Conservation (phyloP, 2,329 filamentous ascomycete genomes). For the Ramularia collo-cygni region DNA sequence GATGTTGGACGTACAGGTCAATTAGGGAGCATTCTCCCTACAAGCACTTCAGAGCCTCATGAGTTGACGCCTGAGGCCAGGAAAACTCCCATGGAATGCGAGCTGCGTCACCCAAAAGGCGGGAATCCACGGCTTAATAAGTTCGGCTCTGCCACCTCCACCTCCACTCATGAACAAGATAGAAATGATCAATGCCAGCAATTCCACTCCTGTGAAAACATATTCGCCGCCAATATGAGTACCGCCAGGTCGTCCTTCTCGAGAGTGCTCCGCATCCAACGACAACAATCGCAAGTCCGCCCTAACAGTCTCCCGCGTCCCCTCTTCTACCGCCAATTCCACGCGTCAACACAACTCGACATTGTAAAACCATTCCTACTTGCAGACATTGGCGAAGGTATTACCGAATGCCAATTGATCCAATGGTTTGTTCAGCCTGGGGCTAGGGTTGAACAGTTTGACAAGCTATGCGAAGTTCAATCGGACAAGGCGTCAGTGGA, state of each 20-base stretch:
- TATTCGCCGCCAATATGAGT: constrained; percentile 7
- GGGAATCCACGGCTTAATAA: no score
- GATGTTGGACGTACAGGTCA: no score
- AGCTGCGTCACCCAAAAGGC: no score
- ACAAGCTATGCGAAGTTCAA: constrained; percentile 94
- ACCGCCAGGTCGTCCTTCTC: constrained; percentile 4
- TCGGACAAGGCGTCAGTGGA: constrained; percentile 78
- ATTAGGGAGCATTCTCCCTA: no score
- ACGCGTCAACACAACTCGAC: constrained; percentile 21
- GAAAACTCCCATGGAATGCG: no score
- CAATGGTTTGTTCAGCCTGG: constrained; percentile 99
- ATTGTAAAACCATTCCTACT: constrained; percentile 73
- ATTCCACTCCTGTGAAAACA: no score
- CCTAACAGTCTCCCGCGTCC: constrained; percentile 11
- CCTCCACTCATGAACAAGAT: no score
- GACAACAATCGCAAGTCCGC: neutral
- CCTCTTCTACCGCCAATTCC: constrained; percentile 23
- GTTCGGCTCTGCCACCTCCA: no score
- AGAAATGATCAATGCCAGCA: no score
- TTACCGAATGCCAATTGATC: constrained; percentile 97
- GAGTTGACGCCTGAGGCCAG: no score
- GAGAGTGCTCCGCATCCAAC: constrained; percentile 9
- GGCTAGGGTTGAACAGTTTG: constrained; percentile 94
- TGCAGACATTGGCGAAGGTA: constrained; percentile 87
- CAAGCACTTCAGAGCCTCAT: no score